Evolutionary conservation across 2,329 filamentous ascomycete species (phyloP), one percentile per base, ranked within the genome.

Genomic region (Blumeriella jaapii): DNA sequence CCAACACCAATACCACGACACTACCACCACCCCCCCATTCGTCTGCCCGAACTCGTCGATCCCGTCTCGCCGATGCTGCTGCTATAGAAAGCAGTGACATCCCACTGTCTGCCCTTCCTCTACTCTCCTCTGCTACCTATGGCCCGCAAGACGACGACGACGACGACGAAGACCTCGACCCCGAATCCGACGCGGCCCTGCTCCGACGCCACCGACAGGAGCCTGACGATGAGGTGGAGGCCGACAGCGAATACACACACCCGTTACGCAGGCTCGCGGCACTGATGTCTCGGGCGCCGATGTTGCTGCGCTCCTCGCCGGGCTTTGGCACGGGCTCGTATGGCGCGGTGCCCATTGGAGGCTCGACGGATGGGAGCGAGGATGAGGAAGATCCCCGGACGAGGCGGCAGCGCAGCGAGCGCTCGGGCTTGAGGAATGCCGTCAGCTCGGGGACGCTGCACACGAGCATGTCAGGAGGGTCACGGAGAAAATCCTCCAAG

Each of bases 281-380:
- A 39, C 41, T 54, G 16, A 63, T 63, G 61, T 63, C 61, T 32
- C 61, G 61, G 53, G 60, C 66, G 42, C 71, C 71, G 39, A 64
- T 77, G 38, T 59, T 78, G 35, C 58, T 74, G 54, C 68, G 70
- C 41, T 71, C 71, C 31, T 71, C 71, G 45, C 71, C 72, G 27
- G 69, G 69, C 20, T 65, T 70, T 53, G 72, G 70, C 38, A 74
- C 69, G 22, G 68, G 69, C 14, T 74, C 71, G 11, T 78, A 78
- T 54, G 72, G 73, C 36, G 70, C 69, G 4, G 62, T 71, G 14
- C 70, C 68, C 4, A 49, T 68, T 26, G 54, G 62, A 23, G 61
- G 55, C 4, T 55, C 58, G 17, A 52, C 49, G n/a, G 55, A 58
- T 18, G 55, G 56, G 25, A 54, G 51, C 13, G 53, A 52, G 16